Evolutionary conservation across 805 yeast genomes (phyloP).

Genomic region (Saturnispora silvae): DNA sequence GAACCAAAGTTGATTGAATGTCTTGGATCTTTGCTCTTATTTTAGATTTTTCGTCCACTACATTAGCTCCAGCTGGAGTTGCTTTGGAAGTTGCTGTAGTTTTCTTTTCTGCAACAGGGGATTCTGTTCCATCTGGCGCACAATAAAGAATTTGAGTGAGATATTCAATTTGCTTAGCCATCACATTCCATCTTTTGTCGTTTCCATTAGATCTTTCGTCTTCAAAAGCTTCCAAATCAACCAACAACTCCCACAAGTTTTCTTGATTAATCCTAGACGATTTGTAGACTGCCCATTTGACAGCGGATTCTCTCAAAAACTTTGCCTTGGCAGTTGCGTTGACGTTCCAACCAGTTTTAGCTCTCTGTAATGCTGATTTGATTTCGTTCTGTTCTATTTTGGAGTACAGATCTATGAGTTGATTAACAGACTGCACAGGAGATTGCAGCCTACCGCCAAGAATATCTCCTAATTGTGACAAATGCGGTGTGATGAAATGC

Average conservation of each 20-base stretch:
- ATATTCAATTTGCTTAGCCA: conserved; percentile 41
- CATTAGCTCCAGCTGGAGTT: too few species aligned
- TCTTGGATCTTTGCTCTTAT: conserved; percentile 36
- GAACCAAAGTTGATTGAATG: conserved; percentile 61
- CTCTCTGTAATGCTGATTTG: conserved; percentile 33
- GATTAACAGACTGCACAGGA: conserved; percentile 34
- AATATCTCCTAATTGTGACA: conserved; percentile 38
- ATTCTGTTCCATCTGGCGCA: conserved; percentile 7
- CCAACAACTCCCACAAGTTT: conserved; percentile 39
- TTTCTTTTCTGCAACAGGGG: neutral
- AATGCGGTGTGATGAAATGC: conserved; percentile 43
- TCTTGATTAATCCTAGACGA: conserved; percentile 37
- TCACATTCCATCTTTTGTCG: conserved; percentile 36
- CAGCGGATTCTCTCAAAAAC: conserved; percentile 25
- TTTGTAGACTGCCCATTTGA: conserved; percentile 37
- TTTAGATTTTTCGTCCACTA: conserved; percentile 31
- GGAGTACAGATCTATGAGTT: conserved; percentile 32
- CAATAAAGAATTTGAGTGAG: conserved; percentile 22
- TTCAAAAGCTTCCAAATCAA: conserved; percentile 34
- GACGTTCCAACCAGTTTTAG: conserved; percentile 39
- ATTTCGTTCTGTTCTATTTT: conserved; percentile 32
- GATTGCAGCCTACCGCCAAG: conserved; percentile 37
- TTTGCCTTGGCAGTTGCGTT: conserved; percentile 30
- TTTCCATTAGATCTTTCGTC: conserved; percentile 26
- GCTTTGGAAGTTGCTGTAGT: neutral